phyloP scores from a whole-genome alignment of 2,329 filamentous ascomycete genomes.

The Ceratocystis diversiconidia region DNA sequence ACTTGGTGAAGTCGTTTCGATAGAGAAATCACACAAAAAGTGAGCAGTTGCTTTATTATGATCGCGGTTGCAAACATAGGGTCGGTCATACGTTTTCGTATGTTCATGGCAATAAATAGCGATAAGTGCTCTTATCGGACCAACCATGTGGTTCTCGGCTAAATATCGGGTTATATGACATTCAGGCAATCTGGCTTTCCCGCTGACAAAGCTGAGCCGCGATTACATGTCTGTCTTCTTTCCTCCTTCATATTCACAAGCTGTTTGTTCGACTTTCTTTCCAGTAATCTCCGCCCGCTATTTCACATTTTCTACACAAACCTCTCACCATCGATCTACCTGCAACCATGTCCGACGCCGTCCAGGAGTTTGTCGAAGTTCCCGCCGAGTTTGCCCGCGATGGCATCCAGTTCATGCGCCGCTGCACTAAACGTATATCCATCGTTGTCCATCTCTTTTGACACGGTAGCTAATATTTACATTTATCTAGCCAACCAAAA shows the following conservation, averaged over 20 bases:
- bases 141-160: background rate
- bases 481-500: conserved; percentile 26
- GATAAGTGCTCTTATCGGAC: background rate
- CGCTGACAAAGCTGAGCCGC: background rate
- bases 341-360: conserved; percentile 44
- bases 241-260: background rate
- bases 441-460: conserved; percentile 3
- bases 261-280: conserved; percentile 4
- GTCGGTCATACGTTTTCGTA: background rate
- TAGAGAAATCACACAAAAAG: no score
- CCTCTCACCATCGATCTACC: background rate
- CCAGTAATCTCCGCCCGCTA: background rate
- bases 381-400: conserved; percentile 51
- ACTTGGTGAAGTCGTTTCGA: no score
- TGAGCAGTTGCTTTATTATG: no score
- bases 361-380: conserved; percentile 57
- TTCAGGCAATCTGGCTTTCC: conserved; percentile 4
- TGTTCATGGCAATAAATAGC: background rate
- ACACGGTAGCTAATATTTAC: conserved; percentile 7
- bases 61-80: background rate
- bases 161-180: background rate
- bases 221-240: background rate
- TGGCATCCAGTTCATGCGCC: conserved; percentile 47
- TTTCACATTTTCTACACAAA: background rate
- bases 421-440: conserved; percentile 46